A percentile compares a stretch with the other conserved stretches of the same genome.
Conservation (phyloP, 2,329 filamentous ascomycete genomes). For the Scedosporium dehoogii region DNA sequence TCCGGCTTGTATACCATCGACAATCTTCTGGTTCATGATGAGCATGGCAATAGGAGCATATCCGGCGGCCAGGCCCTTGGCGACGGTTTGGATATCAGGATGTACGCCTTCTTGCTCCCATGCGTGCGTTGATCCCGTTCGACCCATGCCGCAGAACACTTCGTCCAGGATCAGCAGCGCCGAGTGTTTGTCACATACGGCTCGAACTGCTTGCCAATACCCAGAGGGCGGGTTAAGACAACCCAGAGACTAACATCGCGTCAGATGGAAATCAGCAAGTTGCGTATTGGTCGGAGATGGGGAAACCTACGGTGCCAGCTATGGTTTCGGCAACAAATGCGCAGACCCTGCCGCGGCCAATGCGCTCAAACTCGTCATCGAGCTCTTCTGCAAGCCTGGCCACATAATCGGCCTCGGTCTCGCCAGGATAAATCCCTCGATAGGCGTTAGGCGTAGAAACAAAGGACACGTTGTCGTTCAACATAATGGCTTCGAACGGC, state of each 20-base stretch:
- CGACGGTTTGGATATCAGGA: slow-evolving; percentile 58
- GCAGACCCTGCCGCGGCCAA: slow-evolving; percentile 57
- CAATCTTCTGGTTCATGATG: slow-evolving; percentile 41
- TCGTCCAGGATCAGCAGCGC: slow-evolving; percentile 72
- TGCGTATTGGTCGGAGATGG: too few relatives aligned
- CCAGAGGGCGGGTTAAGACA: slow-evolving; percentile 57
- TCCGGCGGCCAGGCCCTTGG: slow-evolving; percentile 56
- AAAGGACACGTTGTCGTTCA: slow-evolving; percentile 36
- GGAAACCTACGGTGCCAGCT: slow-evolving; percentile 19
- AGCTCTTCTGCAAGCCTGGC: slow-evolving; percentile 51
- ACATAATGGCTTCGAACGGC: too few relatives aligned
- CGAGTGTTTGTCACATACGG: slow-evolving; percentile 60
- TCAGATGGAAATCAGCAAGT: too few relatives aligned
- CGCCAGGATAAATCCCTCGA: slow-evolving; percentile 38
- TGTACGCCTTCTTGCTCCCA: slow-evolving; percentile 47
- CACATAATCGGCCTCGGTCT: slow-evolving; percentile 52
- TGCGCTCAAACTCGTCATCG: slow-evolving; percentile 52
- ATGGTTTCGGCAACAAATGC: slow-evolving; percentile 36
- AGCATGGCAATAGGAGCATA: slow-evolving; percentile 53
- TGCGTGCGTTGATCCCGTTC: slow-evolving; percentile 48
- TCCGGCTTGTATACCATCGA: slow-evolving; percentile 29
- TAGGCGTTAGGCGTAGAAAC: slow-evolving; percentile 62
- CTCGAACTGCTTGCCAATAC: slow-evolving; percentile 59
- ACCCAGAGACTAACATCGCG: slow-evolving; percentile 24
- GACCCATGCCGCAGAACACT: slow-evolving; percentile 60